Evolutionary conservation across 345 rosid genomes (phyloP).

Genomic region (Moringa oleifera): DNA sequence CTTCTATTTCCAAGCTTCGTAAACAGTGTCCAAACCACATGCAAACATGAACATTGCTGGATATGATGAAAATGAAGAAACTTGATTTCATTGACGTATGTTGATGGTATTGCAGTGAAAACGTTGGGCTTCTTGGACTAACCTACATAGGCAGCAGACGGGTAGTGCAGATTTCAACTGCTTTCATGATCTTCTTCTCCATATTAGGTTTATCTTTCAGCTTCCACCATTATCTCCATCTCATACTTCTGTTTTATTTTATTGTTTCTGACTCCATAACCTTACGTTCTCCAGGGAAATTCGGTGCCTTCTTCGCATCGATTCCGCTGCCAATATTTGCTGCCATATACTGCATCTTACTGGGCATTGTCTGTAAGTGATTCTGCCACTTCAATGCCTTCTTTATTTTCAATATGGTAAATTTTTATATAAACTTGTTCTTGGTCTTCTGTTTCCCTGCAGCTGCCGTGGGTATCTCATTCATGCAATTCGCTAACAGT

Average conservation of each 20-base stretch:
- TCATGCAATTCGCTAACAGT: conserved; percentile 72
- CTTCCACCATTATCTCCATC: not conserved
- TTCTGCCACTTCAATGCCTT: not conserved
- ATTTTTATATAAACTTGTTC: not conserved
- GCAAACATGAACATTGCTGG: not conserved
- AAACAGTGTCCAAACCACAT: too few species aligned
- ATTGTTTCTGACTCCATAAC: not conserved
- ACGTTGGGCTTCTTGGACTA: conserved; percentile 89
- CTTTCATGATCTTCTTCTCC: conserved; percentile 95
- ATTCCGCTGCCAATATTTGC: conserved; percentile 92
- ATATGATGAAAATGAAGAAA: not conserved
- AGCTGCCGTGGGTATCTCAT: conserved; percentile 88
- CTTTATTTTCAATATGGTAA: not conserved
- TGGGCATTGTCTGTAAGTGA: conserved; percentile 88
- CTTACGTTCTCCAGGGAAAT: conserved; percentile 55
- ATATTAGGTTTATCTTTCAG: conserved; percentile 64
- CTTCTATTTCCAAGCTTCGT: too few species aligned
- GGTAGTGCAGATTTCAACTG: conserved; percentile 89
- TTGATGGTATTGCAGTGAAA: conserved; percentile 61
- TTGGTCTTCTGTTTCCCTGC: conserved; percentile 8
- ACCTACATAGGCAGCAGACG: conserved; percentile 94
- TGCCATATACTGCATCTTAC: conserved; percentile 79
- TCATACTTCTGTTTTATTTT: not conserved
- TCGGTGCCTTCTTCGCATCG: conserved; percentile 96
- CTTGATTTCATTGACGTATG: conserved; percentile 5